Evolutionary conservation across 768 basidiomycete species (phyloP).

Genomic region (Russula sp.): DNA sequence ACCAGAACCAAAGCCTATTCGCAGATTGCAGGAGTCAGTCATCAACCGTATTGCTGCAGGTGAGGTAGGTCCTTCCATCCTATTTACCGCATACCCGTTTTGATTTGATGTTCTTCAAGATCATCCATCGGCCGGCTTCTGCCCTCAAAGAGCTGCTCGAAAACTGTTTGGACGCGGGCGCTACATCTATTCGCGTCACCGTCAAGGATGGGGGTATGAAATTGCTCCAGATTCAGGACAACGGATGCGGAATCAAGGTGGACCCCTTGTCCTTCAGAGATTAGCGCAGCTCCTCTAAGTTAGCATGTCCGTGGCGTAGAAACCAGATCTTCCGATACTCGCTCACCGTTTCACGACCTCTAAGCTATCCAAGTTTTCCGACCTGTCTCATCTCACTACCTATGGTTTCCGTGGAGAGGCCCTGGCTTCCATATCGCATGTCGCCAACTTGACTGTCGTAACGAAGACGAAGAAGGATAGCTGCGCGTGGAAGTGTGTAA

Average conservation of each 20-base stretch:
- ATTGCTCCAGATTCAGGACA: conserved; percentile 91
- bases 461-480: conserved; percentile 80
- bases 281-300: background rate
- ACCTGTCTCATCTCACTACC: conserved; percentile 75
- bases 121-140: conserved; percentile 86
- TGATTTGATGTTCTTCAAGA: conserved; percentile 43
- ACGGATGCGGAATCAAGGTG: conserved; percentile 91
- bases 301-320: conserved; percentile 39
- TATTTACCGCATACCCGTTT: background rate
- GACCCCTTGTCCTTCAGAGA: conserved; percentile 28
- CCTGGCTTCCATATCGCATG: conserved; percentile 91
- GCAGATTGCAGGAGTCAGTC: conserved; percentile 19
- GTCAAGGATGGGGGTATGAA: conserved; percentile 96
- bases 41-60: conserved; percentile 39
- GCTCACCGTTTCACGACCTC: conserved; percentile 96
- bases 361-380: conserved; percentile 81
- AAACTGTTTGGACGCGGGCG: conserved; percentile 90
- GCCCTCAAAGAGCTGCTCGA: conserved; percentile 95
- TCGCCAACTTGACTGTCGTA: conserved; percentile 81
- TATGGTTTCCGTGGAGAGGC: conserved; percentile 99
- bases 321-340: conserved; percentile 81
- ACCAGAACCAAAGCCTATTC: conserved; percentile 21
- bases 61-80: conserved; percentile 39
- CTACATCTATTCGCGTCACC: conserved; percentile 79
- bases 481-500: conserved; percentile 89